phyloP scores from a whole-genome alignment of 192 early-diverging fungal genomes.

The Linnemannia exigua region DNA sequence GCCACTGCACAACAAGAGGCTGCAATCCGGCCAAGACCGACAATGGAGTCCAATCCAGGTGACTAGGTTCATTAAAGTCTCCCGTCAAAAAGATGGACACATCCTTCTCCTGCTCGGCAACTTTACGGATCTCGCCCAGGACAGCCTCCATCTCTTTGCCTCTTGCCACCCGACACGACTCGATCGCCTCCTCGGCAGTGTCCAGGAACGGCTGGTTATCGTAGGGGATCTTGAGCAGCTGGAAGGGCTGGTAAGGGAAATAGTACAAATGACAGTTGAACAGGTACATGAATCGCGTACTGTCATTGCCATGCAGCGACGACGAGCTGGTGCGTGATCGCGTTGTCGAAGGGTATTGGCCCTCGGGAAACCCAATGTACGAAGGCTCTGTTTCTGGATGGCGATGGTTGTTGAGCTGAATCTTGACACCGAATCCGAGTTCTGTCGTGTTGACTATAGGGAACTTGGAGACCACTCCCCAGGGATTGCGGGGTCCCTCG shows the following conservation, averaged over 20 bases:
- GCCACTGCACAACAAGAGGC: slow-evolving; percentile 48
- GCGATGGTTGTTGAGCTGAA: slow-evolving; percentile 51
- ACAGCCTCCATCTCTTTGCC: slow-evolving; percentile 51
- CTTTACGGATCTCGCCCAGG: slow-evolving; percentile 35
- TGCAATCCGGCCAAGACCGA: slow-evolving; percentile 50
- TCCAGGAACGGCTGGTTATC: slow-evolving; percentile 36
- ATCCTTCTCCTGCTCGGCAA: slow-evolving; percentile 33
- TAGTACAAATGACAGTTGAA: slow-evolving; percentile 60
- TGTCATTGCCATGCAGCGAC: neutral
- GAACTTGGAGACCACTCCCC: slow-evolving; percentile 58
- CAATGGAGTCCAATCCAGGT: slow-evolving; percentile 56
- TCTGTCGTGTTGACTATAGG: slow-evolving; percentile 46
- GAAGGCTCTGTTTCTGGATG: slow-evolving; percentile 42
- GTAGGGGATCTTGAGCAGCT: slow-evolving; percentile 57
- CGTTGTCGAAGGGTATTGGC: slow-evolving; percentile 17
- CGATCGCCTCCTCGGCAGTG: slow-evolving; percentile 47
- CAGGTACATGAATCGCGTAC: slow-evolving; percentile 51
- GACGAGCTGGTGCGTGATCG: slow-evolving; percentile 4
- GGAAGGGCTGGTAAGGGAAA: slow-evolving; percentile 60
- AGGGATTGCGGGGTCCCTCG: slow-evolving; percentile 43
- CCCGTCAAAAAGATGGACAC: slow-evolving; percentile 56
- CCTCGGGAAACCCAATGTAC: slow-evolving; percentile 17
- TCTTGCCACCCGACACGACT: slow-evolving; percentile 37
- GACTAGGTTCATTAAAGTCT: slow-evolving; percentile 60
- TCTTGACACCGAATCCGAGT: slow-evolving; percentile 56